Evolutionary conservation across 2,329 filamentous ascomycete genomes (phyloP).

Genomic region (Scedosporium apiospermum): DNA sequence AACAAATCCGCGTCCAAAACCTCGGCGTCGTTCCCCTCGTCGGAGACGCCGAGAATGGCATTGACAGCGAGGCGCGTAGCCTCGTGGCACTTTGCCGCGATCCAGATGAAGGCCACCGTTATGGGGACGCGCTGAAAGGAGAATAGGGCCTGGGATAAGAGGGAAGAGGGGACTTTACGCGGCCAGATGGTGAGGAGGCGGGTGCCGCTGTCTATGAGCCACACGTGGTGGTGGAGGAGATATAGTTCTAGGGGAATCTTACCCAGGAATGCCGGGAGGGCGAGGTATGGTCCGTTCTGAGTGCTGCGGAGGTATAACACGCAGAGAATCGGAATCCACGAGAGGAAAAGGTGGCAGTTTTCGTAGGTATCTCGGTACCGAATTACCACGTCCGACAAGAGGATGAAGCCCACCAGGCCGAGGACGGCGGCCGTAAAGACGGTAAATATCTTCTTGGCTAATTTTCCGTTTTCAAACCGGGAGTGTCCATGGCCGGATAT

Average conservation of each 20-base stretch:
- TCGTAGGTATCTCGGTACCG: neutral
- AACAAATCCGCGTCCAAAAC: neutral
- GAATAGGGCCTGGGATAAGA: neutral
- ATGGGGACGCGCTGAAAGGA: neutral
- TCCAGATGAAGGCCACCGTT: neutral
- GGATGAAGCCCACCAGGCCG: neutral
- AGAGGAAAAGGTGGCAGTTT: constrained; percentile 13
- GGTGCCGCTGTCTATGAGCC: constrained; percentile 34
- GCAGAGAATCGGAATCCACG: constrained; percentile 30
- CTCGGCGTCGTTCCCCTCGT: neutral
- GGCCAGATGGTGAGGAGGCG: neutral
- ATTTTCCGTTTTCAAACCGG: constrained; percentile 1
- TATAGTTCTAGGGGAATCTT: constrained; percentile 49
- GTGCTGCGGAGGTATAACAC: constrained; percentile 42
- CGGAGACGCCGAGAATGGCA: neutral
- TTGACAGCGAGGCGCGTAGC: neutral
- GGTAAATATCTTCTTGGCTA: constrained; percentile 2
- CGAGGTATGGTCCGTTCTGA: constrained; percentile 5
- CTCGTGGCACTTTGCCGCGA: neutral
- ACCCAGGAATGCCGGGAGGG: constrained; percentile 28
- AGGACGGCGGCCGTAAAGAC: neutral
- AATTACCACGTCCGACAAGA: constrained; percentile 6
- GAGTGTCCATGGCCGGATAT: neutral
- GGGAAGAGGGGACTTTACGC: neutral
- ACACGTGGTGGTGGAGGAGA: constrained; percentile 51